Percentiles rank a stretch among this genome's conserved stretches.
Evolutionary conservation across 2,329 filamentous ascomycete species (phyloP).

Genomic region (Calonectria ilicicola): DNA sequence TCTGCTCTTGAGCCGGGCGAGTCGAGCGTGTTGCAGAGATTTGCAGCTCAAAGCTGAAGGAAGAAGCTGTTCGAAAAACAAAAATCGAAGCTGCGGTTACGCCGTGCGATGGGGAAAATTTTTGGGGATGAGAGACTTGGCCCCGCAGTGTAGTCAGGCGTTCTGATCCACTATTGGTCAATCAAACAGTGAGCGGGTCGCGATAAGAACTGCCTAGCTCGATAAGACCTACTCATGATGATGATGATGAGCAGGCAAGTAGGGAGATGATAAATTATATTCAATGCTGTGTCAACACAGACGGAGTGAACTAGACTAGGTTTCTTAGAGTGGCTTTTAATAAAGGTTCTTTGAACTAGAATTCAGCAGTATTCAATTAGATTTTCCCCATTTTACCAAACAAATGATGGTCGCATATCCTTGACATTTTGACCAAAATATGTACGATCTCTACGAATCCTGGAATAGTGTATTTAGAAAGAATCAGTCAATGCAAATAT

Average conservation of each 20-base stretch:
- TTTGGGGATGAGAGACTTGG: conserved; percentile 37
- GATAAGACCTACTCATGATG: not conserved
- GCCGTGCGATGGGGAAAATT: conserved; percentile 36
- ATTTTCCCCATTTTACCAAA: too few species aligned
- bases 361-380: too few species aligned
- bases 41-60: conserved; percentile 3
- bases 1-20: conserved; percentile 30
- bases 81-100: conserved; percentile 22
- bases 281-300: too few species aligned
- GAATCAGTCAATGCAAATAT: not conserved
- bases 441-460: too few species aligned
- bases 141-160: conserved; percentile 32
- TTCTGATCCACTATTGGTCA: conserved; percentile 32
- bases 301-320: too few species aligned
- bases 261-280: too few species aligned
- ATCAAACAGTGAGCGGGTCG: conserved; percentile 15
- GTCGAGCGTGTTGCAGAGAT: conserved; percentile 28
- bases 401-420: too few species aligned
- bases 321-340: too few species aligned
- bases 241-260: too few species aligned
- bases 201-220: conserved; percentile 24
- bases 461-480: not conserved
- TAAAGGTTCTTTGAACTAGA: too few species aligned
- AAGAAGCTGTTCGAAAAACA: conserved; percentile 20
- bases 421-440: not conserved